Base-by-base conservation (phyloP, 2,329 filamentous ascomycete genomes). In the Botrytis paeoniae region DNA sequence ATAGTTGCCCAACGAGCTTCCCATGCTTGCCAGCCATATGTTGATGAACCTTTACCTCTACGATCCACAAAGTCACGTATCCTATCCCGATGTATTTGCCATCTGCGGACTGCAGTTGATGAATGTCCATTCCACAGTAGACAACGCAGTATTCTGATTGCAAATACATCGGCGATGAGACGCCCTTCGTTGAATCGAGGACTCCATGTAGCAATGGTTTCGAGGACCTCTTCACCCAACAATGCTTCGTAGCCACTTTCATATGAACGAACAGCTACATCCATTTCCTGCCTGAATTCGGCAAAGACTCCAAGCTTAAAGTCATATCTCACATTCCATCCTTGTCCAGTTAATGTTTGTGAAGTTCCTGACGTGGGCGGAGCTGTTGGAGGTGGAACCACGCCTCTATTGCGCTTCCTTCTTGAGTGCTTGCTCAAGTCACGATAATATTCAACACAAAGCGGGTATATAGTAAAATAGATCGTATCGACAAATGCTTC, bases 11-110 rank as follows among this genome's bases (percentile, higher is more conserved):
- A 91, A 72, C 93, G 88, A 59, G 93, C 90, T 83, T 97, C 92
- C 95, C 95, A 99, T 2, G 95, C 95, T 79, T 94, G 89, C 93
- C 95, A 98, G 9, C 94, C 93, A 81, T 98, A 98, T 76, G 93
- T 97, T 45, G 90, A 89, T 4, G 93, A 94, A 0, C 95, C 95
- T 78, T 93, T 93, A 6, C 94, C 95, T 77, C 92, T 90, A 29
- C 93, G 88, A 79, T 97, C 93, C 25, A 98, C 85, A 70, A 98
- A 88, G 78, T 93, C 92, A 72, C 86, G 87, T 76, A 95, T 90
- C 72, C 91, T 89, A 72, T 90, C 87, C 74, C 91, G 89, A 81
- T 98, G 97, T 54, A 85, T 85, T 73, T 91, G 86, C 95, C 95
- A 98, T 72, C 91, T 89, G 72, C 93, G 89, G 10, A 93, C 92